Conservation (phyloP, 2,329 filamentous ascomycete genomes). For the Pochonia chlamydosporia region DNA sequence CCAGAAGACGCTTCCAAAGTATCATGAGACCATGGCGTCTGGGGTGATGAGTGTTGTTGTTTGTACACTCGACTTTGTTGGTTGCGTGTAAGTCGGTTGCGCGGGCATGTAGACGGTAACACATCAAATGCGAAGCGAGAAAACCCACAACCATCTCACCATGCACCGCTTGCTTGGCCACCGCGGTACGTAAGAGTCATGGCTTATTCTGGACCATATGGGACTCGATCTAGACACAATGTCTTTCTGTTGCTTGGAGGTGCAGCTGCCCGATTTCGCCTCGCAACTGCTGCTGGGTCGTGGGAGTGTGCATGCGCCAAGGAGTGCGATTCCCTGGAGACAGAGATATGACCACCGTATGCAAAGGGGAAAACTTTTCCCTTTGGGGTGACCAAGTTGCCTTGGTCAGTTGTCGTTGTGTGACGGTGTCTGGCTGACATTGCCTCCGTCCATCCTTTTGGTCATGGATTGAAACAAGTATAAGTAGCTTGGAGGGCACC, state of each 20-base stretch:
- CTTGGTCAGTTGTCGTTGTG: too few relatives aligned
- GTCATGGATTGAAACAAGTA: not conserved
- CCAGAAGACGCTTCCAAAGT: not conserved
- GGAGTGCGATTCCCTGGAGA: not conserved
- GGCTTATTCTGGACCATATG: not conserved
- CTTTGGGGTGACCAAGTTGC: not conserved
- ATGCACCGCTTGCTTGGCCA: not conserved
- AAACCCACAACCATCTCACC: not conserved
- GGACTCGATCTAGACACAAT: not conserved
- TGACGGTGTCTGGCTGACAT: not conserved
- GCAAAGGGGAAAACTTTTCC: not conserved
- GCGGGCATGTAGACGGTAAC: too few relatives aligned
- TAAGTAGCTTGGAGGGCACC: not conserved
- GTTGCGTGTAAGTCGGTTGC: not conserved
- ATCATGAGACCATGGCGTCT: slow-evolving; percentile 3
- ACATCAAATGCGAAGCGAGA: not conserved
- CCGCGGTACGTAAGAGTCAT: not conserved
- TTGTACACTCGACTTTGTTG: not conserved
- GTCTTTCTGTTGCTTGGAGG: not conserved
- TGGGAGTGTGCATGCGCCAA: not conserved
- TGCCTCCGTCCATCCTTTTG: not conserved
- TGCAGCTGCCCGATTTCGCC: not conserved
- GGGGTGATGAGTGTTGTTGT: not conserved
- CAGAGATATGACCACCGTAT: not conserved
- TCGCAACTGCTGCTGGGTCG: not conserved